Evolutionary conservation across 345 rosid species (phyloP), one percentile per base, ranked within the genome.

Genomic region (Eucalyptus dawsonii): DNA sequence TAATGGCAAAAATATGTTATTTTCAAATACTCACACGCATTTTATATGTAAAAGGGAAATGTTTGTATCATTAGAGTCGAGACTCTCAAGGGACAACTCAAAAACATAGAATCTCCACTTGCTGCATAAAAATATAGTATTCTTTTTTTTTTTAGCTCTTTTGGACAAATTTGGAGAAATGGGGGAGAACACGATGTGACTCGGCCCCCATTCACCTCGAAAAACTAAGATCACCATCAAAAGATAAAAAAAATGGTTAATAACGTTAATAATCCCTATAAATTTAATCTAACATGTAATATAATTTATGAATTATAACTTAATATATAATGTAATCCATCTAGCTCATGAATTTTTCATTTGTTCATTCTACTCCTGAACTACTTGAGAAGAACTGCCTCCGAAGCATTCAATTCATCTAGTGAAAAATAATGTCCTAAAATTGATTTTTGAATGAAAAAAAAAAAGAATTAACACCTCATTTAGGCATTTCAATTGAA

Each of bases 401-500:
- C 1, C 1, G 0, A 17, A 51, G 2, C 4, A 51, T 17, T 51
- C 9, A 17, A 17, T 51, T 51, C 9, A 3, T 51, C 2, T 7
- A 0, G 3, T 51, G 22, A 51, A 51, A 51, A 51, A 7, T 51
- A 17, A 51, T 17, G 9, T 17, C 24, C 1, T 53, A 19, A 4
- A 53, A 53, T 53, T 4, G 5, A 53, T 21, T 19, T 10, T 42
- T 42, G 4, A 0, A 51, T 21, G 4, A 19, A 53, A 53, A 19
- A n/a, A n/a, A n/a, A 17, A 53, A 8, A 19, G 11, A 8, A 53
- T 0, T 19, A 3, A 19, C 0, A 4, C 2, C 10, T 4, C 10
- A 53, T 53, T 53, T 0, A 8, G 1, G 0, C 3, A 19, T 53
- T 17, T 19, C 2, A 0, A 53, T 53, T 53, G 10, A 53, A 53